Evolutionary conservation across 768 basidiomycete species (phyloP).

Genomic region (Cytidiella melzeri): DNA sequence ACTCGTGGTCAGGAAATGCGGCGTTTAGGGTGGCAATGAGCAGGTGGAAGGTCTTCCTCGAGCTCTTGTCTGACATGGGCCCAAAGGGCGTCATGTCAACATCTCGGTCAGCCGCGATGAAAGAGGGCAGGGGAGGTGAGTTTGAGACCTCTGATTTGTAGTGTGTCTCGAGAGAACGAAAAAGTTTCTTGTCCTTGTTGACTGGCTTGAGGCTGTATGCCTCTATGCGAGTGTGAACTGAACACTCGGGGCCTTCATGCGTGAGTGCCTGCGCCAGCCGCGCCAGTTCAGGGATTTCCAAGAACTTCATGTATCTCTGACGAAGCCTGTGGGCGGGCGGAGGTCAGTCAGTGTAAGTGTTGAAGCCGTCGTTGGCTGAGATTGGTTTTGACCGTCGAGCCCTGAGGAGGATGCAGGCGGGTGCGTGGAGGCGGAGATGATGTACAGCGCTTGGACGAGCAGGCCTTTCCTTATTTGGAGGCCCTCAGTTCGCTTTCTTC

Average conservation of each 20-base stretch:
- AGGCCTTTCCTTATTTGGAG: not conserved
- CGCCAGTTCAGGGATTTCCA: slow-evolving; percentile 76
- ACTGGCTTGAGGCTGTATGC: slow-evolving; percentile 98
- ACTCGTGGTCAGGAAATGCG: slow-evolving; percentile 97
- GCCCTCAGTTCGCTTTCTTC: too few species aligned
- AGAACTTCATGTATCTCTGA: slow-evolving; percentile 78
- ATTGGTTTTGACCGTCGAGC: too few species aligned
- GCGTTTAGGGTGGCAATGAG: slow-evolving; percentile 96
- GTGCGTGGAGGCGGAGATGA: not conserved
- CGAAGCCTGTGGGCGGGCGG: not conserved
- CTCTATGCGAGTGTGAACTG: slow-evolving; percentile 88
- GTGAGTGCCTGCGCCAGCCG: slow-evolving; percentile 74
- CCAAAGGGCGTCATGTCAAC: slow-evolving; percentile 85
- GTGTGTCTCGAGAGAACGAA: slow-evolving; percentile 84
- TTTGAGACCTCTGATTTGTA: slow-evolving; percentile 77
- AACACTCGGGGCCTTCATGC: slow-evolving; percentile 82
- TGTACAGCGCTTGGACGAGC: not conserved
- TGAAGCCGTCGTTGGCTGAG: not conserved
- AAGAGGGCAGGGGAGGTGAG: slow-evolving; percentile 81
- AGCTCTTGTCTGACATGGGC: slow-evolving; percentile 76
- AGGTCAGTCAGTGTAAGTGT: too few species aligned
- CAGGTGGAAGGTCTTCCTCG: slow-evolving; percentile 90
- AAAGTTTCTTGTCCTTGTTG: slow-evolving; percentile 94
- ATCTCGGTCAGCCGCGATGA: slow-evolving; percentile 64
- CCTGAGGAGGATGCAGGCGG: too few species aligned